A percentile compares a stretch with the other conserved stretches of the same genome.
Conservation (phyloP, 805 yeast species). For the Lipomyces sp. region DNA sequence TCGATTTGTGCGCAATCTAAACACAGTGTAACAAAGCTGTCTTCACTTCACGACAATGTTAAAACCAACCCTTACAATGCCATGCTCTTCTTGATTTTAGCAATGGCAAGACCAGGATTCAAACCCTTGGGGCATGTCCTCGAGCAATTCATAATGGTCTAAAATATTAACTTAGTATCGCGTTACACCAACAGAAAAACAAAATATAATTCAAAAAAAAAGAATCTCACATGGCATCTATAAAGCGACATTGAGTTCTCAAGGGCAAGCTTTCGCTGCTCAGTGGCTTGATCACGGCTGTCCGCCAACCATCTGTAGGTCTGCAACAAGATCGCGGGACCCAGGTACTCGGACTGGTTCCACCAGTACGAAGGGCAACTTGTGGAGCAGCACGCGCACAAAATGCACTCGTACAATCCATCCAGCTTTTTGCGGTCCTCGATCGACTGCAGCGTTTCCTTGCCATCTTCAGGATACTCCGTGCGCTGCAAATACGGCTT, state of each 20-base stretch:
- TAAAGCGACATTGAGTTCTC: constrained; percentile 97
- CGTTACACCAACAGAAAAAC: neutral
- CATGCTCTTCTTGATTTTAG: constrained; percentile 92
- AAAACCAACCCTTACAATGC: constrained; percentile 56
- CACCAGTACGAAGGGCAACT: constrained; percentile 99
- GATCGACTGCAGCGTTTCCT: constrained; percentile 86
- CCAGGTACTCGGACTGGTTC: constrained; percentile 98
- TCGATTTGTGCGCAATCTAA: neutral
- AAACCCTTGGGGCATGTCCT: constrained; percentile 98
- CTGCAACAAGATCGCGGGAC: constrained; percentile 99
- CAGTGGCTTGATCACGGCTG: constrained; percentile 90
- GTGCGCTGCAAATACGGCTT: constrained; percentile 94
- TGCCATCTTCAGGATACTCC: constrained; percentile 81
- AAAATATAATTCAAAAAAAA: neutral
- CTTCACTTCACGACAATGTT: neutral
- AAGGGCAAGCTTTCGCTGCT: constrained; percentile 80
- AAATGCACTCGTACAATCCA: constrained; percentile 95
- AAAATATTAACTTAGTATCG: neutral
- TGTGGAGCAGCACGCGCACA: constrained; percentile 98
- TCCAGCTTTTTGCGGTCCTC: constrained; percentile 95
- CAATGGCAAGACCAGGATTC: constrained; percentile 97
- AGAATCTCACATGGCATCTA: constrained; percentile 73
- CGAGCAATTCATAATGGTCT: constrained; percentile 96
- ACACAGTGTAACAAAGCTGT: neutral
- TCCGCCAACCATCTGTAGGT: constrained; percentile 99